These are phyloP conservation scores for Eutypella sp. DNA, from an alignment of 2,329 filamentous ascomycete species.

Conservation along the genomic window DNA sequence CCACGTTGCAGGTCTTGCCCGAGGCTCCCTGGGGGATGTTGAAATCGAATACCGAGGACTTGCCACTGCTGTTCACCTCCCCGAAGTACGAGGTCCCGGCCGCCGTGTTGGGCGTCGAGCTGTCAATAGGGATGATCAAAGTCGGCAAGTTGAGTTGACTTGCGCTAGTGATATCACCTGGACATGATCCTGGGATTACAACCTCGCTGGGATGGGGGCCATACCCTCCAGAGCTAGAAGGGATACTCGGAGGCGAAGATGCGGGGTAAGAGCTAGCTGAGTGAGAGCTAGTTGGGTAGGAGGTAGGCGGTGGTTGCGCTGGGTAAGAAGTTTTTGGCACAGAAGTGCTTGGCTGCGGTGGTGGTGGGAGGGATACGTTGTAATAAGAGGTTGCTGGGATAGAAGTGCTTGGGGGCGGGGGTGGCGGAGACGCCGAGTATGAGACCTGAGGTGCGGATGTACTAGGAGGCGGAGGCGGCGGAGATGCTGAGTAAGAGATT, in stretches of 20 bases:
- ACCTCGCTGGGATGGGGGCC: constrained; percentile 1
- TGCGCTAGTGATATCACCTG: constrained; percentile 37
- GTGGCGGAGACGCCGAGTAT: too few relatives aligned
- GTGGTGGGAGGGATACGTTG: background rate
- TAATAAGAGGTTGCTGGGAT: background rate
- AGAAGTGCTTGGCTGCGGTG: background rate
- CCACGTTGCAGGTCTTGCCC: constrained; percentile 56
- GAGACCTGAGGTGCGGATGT: too few relatives aligned
- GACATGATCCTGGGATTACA: constrained; percentile 30
- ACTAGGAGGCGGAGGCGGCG: background rate
- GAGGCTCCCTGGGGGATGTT: constrained; percentile 50
- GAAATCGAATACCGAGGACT: constrained; percentile 64
- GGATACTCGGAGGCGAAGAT: too few relatives aligned
- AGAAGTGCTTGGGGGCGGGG: background rate
- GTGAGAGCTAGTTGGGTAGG: constrained; percentile 1
- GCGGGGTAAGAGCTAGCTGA: constrained; percentile 1
- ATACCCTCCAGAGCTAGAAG: too few relatives aligned
- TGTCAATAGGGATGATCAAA: constrained; percentile 57
- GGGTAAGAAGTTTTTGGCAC: background rate
- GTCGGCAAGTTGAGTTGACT: constrained; percentile 50
- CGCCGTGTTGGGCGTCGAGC: constrained; percentile 41
- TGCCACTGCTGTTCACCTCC: constrained; percentile 40
- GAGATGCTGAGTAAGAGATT: background rate
- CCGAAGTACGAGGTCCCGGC: constrained; percentile 52
- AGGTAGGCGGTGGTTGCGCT: background rate